Percentiles rank a stretch among this genome's conserved stretches.
Evolutionary conservation across 176 grass and related monocot genomes (phyloP).

Genomic region (Elaeis guineensis): DNA sequence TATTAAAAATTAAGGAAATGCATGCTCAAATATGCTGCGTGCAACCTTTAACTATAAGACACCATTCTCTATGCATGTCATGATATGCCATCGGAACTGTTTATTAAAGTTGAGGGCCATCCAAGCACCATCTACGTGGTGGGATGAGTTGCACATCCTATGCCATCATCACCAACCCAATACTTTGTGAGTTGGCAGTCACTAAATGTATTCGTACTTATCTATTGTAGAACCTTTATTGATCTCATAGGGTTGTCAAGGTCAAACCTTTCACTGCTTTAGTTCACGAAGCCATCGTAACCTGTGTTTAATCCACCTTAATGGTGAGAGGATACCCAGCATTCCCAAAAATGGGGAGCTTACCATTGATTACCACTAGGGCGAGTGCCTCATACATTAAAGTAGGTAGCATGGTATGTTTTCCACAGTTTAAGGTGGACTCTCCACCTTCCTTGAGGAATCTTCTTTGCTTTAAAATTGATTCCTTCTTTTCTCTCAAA

Average conservation of each 20-base stretch:
- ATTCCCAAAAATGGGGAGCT: constrained; percentile 37
- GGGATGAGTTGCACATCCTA: background rate
- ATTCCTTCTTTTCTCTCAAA: too few species aligned
- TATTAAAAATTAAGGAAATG: too few species aligned
- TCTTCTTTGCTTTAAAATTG: background rate
- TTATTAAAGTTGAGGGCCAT: too few species aligned
- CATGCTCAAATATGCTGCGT: too few species aligned
- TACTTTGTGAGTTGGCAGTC: background rate
- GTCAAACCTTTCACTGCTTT: background rate
- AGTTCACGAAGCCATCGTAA: background rate
- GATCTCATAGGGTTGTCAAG: background rate
- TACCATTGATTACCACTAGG: too few species aligned
- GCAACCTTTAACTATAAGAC: too few species aligned
- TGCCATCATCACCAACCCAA: background rate
- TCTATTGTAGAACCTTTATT: too few species aligned
- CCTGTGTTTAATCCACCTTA: constrained; percentile 14
- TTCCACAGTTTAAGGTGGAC: background rate
- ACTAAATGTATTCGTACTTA: background rate
- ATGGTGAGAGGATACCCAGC: constrained; percentile 6
- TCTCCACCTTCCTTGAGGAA: constrained; percentile 24
- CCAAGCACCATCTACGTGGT: too few species aligned
- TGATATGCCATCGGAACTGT: too few species aligned
- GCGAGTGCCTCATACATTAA: too few species aligned
- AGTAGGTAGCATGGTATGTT: background rate
- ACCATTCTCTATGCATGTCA: too few species aligned